These are phyloP conservation scores for Cytospora chrysosperma DNA, from an alignment of 2,329 filamentous ascomycete genomes.

Conservation along the genomic window DNA sequence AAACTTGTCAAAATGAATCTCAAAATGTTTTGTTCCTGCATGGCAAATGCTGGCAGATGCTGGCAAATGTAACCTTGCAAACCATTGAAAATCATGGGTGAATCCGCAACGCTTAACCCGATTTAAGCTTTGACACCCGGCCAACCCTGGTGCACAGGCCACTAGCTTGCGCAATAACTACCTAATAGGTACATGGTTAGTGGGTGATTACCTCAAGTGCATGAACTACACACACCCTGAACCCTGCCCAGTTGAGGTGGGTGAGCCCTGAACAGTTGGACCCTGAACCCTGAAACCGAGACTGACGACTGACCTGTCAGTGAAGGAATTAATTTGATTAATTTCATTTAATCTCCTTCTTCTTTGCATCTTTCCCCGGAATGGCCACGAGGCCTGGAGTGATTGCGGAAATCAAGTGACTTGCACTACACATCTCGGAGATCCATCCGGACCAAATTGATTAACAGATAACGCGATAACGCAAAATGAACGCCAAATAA, in stretches of 20 bases:
- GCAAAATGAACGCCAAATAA: no score
- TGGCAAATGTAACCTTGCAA: no score
- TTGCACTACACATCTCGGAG: not conserved
- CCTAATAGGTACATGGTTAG: no score
- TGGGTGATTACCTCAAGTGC: no score
- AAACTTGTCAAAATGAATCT: not conserved
- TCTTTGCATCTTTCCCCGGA: not conserved
- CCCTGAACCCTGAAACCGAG: no score
- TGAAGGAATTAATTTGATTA: no score
- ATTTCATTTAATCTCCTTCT: not conserved
- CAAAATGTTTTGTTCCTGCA: conserved; percentile 12
- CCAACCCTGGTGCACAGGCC: conserved; percentile 3
- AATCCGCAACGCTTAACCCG: not conserved
- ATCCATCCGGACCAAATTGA: not conserved
- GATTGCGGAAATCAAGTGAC: not conserved
- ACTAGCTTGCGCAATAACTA: not conserved
- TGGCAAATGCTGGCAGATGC: no score
- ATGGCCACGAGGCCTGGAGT: conserved; percentile 14
- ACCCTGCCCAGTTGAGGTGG: no score
- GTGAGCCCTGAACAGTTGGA: no score
- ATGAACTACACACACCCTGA: no score
- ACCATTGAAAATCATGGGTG: no score
- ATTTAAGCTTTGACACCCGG: not conserved
- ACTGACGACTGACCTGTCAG: no score
- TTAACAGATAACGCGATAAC: not conserved